Evolutionary conservation across 768 basidiomycete species (phyloP).

Genomic region (Boletus sp.): DNA sequence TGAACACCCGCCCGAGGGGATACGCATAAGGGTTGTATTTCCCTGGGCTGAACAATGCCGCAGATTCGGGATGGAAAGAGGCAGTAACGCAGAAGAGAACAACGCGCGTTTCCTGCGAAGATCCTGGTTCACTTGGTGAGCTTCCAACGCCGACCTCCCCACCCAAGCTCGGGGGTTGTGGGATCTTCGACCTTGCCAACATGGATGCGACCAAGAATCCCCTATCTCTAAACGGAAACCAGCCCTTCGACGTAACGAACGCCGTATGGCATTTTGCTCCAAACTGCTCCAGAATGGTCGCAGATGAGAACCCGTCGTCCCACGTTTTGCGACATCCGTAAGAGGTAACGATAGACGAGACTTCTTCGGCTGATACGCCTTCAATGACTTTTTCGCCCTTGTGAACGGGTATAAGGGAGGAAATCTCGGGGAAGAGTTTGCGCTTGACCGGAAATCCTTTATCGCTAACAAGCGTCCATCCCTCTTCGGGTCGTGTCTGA

Average conservation of each 20-base stretch:
- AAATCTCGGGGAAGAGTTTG: constrained; percentile 73
- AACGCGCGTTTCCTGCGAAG: constrained; percentile 43
- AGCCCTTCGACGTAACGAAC: constrained; percentile 70
- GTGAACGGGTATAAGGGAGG: constrained; percentile 77
- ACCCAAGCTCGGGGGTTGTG: constrained; percentile 36
- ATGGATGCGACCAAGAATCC: constrained; percentile 82
- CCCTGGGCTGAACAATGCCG: constrained; percentile 46
- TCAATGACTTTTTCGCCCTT: constrained; percentile 90
- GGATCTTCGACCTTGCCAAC: constrained; percentile 53
- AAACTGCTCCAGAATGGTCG: constrained; percentile 67
- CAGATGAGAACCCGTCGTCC: constrained; percentile 84
- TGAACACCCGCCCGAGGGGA: constrained; percentile 75
- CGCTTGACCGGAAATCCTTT: constrained; percentile 75
- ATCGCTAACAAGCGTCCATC: constrained; percentile 77
- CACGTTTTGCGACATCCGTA: constrained; percentile 72
- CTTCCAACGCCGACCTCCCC: constrained; percentile 35
- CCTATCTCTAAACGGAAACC: constrained; percentile 88
- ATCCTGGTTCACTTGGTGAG: constrained; percentile 26
- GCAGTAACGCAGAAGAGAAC: constrained; percentile 82
- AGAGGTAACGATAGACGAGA: constrained; percentile 68
- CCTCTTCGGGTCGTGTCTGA: constrained; percentile 53
- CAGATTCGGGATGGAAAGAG: constrained; percentile 71
- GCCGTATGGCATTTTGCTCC: constrained; percentile 70
- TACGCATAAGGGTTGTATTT: constrained; percentile 77
- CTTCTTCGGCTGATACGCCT: constrained; percentile 89